Evolutionary conservation across 768 basidiomycete genomes (phyloP).

Genomic region (Pleurotus giganteus): DNA sequence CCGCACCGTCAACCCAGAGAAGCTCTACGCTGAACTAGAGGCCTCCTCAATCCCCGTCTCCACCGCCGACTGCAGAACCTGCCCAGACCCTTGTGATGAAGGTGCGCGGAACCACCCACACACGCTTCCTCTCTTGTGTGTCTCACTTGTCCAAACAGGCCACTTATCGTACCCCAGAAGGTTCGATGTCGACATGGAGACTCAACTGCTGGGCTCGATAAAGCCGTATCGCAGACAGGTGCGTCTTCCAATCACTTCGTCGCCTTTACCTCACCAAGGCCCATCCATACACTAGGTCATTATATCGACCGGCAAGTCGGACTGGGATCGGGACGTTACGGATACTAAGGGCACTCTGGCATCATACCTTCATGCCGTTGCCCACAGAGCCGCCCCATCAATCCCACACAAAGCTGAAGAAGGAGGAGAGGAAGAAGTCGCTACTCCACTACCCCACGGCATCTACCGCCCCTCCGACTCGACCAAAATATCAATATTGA

Average conservation of each 20-base stretch:
- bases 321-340: slow-evolving; percentile 85
- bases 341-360: slow-evolving; percentile 72
- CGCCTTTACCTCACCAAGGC: slow-evolving; percentile 1
- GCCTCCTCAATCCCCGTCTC: slow-evolving; percentile 64
- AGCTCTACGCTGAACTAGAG: slow-evolving; percentile 49
- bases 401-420: slow-evolving; percentile 23
- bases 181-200: slow-evolving; percentile 77
- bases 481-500: slow-evolving; percentile 66
- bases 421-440: slow-evolving; percentile 12
- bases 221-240: slow-evolving; percentile 85
- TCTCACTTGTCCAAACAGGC: slow-evolving; percentile 41
- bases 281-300: slow-evolving; percentile 53
- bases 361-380: slow-evolving; percentile 41
- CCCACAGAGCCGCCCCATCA: slow-evolving; percentile 25
- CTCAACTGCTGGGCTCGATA: slow-evolving; percentile 81
- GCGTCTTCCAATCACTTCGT: slow-evolving; percentile 10
- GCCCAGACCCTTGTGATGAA: slow-evolving; percentile 75
- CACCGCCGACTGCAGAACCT: slow-evolving; percentile 66
- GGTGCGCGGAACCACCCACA: slow-evolving; percentile 40
- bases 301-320: slow-evolving; percentile 85
- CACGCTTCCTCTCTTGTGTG: slow-evolving; percentile 16
- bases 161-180: slow-evolving; percentile 73
- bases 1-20: slow-evolving; percentile 32
- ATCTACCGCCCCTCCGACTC: slow-evolving; percentile 58
- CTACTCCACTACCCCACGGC: slow-evolving; percentile 39